A percentile compares a stretch with the other conserved stretches of the same genome.
Conservation (phyloP, 2,329 filamentous ascomycete species). For the Akanthomyces uredinophilus region DNA sequence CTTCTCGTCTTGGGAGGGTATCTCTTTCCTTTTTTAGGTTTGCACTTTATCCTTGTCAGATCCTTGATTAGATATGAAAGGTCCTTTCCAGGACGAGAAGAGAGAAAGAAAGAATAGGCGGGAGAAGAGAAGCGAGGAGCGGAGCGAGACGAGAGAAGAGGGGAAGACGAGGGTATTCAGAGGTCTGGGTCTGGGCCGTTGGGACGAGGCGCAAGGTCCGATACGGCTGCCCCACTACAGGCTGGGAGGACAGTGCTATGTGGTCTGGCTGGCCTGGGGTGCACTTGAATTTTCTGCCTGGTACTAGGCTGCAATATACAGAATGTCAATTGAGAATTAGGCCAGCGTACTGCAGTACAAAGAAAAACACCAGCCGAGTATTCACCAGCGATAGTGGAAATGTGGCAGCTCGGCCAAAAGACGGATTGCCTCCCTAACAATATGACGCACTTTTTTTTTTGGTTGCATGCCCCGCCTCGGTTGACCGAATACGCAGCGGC, state of each 20-base stretch:
- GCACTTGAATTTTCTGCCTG: background rate
- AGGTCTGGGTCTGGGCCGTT: background rate
- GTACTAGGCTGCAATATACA: too few species aligned
- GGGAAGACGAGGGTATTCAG: conserved; percentile 12
- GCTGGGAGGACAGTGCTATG: background rate
- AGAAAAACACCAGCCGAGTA: background rate
- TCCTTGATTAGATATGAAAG: background rate
- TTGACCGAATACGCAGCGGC: background rate
- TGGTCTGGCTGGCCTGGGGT: background rate
- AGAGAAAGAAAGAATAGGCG: background rate
- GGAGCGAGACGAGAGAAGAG: conserved; percentile 1
- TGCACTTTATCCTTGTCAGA: background rate
- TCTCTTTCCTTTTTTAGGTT: background rate
- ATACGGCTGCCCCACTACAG: conserved; percentile 1
- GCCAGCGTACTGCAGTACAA: background rate
- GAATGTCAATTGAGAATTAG: background rate
- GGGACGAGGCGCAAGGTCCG: conserved; percentile 1
- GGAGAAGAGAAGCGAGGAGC: background rate
- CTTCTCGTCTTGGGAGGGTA: background rate
- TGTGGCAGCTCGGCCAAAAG: background rate
- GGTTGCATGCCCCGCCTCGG: background rate
- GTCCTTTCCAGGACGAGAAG: background rate
- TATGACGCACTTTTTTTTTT: background rate
- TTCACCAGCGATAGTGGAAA: background rate
- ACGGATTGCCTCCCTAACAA: background rate